phyloP scores from a whole-genome alignment of 2,329 filamentous ascomycete genomes.

The Colletotrichum salicis region DNA sequence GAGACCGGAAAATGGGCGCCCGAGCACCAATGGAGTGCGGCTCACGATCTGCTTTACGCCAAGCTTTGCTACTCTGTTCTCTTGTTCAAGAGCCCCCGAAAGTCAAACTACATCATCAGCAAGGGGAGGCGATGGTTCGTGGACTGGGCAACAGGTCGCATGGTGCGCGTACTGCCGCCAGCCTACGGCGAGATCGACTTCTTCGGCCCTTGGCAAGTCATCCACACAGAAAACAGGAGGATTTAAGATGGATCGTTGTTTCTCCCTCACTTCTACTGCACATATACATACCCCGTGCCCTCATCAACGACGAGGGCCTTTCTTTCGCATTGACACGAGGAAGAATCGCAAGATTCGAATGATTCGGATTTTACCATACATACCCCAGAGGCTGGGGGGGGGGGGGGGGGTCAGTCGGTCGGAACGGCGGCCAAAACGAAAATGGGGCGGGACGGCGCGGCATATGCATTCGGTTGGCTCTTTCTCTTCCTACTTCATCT shows the following conservation, averaged over 20 bases:
- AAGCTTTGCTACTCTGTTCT: conserved; percentile 70
- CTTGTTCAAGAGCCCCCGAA: conserved; percentile 65
- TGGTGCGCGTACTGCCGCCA: conserved; percentile 64
- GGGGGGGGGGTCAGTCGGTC: not conserved
- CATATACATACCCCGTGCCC: conserved; percentile 22
- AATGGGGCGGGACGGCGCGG: conserved; percentile 23
- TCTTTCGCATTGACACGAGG: conserved; percentile 26
- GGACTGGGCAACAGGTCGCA: conserved; percentile 67
- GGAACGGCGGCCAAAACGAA: conserved; percentile 30
- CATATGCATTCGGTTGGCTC: conserved; percentile 24
- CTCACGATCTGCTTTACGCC: conserved; percentile 69
- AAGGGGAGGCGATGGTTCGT: conserved; percentile 69
- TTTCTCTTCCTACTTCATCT: not conserved
- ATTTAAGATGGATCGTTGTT: conserved; percentile 45
- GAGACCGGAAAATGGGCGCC: conserved; percentile 67
- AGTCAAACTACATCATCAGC: conserved; percentile 67
- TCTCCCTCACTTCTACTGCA: conserved; percentile 11
- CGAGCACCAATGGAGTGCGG: conserved; percentile 63
- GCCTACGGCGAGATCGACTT: conserved; percentile 63
- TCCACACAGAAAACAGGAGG: conserved; percentile 60
- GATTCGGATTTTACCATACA: conserved; percentile 17
- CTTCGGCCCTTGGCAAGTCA: conserved; percentile 61
- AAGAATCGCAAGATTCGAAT: conserved; percentile 33
- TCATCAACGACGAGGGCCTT: conserved; percentile 18
- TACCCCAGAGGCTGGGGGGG: not conserved